Evolutionary conservation across 2,329 filamentous ascomycete species (phyloP), one percentile per base, ranked within the genome.

Genomic region (Venturia asperata): DNA sequence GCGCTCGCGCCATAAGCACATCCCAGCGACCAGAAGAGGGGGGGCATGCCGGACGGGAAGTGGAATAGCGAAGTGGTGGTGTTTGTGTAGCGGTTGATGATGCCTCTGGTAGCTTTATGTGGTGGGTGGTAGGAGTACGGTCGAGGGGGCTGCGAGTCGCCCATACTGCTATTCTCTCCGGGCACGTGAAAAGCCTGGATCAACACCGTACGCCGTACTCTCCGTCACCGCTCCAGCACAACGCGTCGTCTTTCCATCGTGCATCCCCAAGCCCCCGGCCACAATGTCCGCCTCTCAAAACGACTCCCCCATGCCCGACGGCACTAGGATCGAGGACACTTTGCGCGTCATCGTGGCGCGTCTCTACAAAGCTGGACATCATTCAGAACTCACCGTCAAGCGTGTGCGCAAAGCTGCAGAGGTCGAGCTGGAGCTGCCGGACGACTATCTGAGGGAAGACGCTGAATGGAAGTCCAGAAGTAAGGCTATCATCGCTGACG

Each of bases 1-100:
- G 82, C 81, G 5, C 81, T 76, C 11, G 85, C 86, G 74, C 85
- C 86, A 71, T 82, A 86, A 63, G 88, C 72, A 71, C 83, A 85
- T 67, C 84, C 86, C 63, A 87, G 75, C 49, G 82, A 85, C 82
- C 83, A 88, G 77, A 85, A 85, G 5, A 63, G 39, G 5, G 61
- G 49, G 10, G 64, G 60, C 64, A 66, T 66, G 47, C 24, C 34
- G 39, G 6, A 27, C 27, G 9, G 30, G 19, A 15, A 27, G 17
- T 37, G 30, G 30, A 34, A 34, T 34, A 6, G 30, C 30, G 39
- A 41, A 15, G 39, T 10, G 39, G 15, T 11, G 39, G 15, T 41
- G 39, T 41, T 41, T 10, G 39, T 41, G 39, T 41, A 41, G 39
- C 39, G 15, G 30, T 34, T 34, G 30, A 34, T n/a, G n/a, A n/a